These are phyloP conservation scores for Musa itinerans DNA, from an alignment of 176 grass and related monocot genomes.

Conservation along the genomic window DNA sequence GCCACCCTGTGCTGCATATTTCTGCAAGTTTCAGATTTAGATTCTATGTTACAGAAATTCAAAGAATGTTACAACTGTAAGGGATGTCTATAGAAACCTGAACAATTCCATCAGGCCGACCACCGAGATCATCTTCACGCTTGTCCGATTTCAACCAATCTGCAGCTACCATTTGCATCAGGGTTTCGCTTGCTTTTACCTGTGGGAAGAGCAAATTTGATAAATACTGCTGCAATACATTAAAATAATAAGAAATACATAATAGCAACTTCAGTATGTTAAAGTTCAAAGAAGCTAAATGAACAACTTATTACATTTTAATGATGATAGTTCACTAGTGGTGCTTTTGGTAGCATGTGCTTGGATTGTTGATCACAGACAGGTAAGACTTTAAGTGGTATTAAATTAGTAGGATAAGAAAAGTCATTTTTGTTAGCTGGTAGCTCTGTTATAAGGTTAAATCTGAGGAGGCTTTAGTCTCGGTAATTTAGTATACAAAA, in stretches of 20 bases:
- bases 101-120: slow-evolving; percentile 13
- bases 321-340: too few relatives aligned
- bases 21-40: slow-evolving; percentile 42
- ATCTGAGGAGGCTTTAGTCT: too few relatives aligned
- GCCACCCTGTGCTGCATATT: slow-evolving; percentile 73
- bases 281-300: too few relatives aligned
- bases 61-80: background rate
- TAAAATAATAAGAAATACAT: background rate
- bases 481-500: too few relatives aligned
- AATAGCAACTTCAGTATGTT: too few relatives aligned
- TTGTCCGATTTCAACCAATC: slow-evolving; percentile 28
- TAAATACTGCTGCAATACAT: background rate
- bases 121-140: slow-evolving; percentile 26
- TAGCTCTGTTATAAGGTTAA: too few relatives aligned
- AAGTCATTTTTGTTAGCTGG: too few relatives aligned
- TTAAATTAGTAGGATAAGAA: too few relatives aligned
- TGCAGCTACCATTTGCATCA: slow-evolving; percentile 30
- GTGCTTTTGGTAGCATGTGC: too few relatives aligned
- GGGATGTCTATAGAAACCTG: slow-evolving; percentile 14
- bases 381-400: too few relatives aligned
- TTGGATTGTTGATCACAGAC: too few relatives aligned
- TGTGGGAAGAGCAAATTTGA: background rate
- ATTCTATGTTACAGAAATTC: background rate
- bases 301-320: too few relatives aligned
- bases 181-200: slow-evolving; percentile 18